Base-by-base conservation (phyloP, 139 green algal species). In the Yamagishiella unicocca region DNA sequence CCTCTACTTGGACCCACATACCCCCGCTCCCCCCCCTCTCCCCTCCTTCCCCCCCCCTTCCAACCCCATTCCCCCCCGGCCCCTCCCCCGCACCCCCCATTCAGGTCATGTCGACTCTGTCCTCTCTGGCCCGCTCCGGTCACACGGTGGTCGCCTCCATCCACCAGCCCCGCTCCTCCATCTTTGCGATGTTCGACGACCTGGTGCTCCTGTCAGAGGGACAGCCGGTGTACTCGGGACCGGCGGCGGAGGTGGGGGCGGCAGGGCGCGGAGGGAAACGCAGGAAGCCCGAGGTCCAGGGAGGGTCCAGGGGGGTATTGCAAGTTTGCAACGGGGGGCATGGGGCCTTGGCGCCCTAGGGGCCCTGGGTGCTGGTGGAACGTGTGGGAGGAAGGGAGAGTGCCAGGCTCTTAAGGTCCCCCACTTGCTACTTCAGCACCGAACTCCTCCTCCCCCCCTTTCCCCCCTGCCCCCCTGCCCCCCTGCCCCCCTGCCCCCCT, bases 121-220 rank as follows among this genome's bases (percentile, higher is more conserved):
- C 95, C 82, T 61, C 93, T 8, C 89, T 98, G 42, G 94, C 94
- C 10, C 46, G 68, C 7, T 88, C 93, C 10, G 94, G 93, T 8
- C 91, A 95, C 87, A 98, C 96, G 9, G 93, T 98, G 29, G 91
- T 97, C 6, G 87, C 82, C 55, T 93, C 90, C 85, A 95, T 98
- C 85, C 96, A 98, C 90, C 96, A 98, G 90, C 96, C 96, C 14
- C 95, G 96, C 85, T 92, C 68, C 91, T 95, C 88, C 87, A 96
- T 99, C 75, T 99, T 97, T 70, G 88, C 83, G 46, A 91, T 98
- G 84, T 98, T 99, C 87, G 97, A 99, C 74, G 97, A 99, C 92
- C 89, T 99, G 67, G 82, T 98, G 46, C 94, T 99, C 45, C 83
- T 99, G 62, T 90, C 90, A 7, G 82, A 91, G 70, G 93, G 93